Conservation (phyloP, 345 rosid species). For the Citrus maxima region DNA sequence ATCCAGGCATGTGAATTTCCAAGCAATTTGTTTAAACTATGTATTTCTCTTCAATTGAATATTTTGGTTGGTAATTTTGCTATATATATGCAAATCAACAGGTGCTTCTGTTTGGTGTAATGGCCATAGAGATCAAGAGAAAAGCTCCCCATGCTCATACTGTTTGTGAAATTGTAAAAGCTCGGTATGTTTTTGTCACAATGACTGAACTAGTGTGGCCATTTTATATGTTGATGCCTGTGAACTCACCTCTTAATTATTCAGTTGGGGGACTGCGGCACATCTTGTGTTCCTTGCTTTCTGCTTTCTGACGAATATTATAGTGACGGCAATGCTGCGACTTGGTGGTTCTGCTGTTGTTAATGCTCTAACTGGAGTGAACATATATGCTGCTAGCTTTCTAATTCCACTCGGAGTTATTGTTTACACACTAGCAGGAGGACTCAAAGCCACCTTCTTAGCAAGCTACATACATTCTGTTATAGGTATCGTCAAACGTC, state of each 20-base stretch:
- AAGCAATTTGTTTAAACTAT: not conserved
- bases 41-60: not conserved
- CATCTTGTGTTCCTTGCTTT: constrained; percentile 82
- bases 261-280: constrained; percentile 89
- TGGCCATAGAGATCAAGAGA: constrained; percentile 96
- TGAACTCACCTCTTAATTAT: not conserved
- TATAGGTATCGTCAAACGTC: constrained; percentile 39
- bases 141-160: constrained; percentile 96
- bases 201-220: not conserved
- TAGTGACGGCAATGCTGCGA: constrained; percentile 89
- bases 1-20: constrained; percentile 56
- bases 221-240: not conserved
- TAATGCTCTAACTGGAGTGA: constrained; percentile 86
- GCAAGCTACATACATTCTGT: constrained; percentile 96
- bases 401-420: constrained; percentile 91
- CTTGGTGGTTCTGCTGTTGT: constrained; percentile 95
- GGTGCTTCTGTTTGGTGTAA: constrained; percentile 86
- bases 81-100: constrained; percentile 11
- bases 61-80: not conserved
- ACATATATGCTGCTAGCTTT: constrained; percentile 88
- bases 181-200: constrained; percentile 49
- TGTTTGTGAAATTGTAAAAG: constrained; percentile 87
- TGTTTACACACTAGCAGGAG: constrained; percentile 89
- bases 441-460: constrained; percentile 89
- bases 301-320: constrained; percentile 72